Conservation (phyloP, 2,329 filamentous ascomycete species). For the Teratosphaeriaceae sp. region DNA sequence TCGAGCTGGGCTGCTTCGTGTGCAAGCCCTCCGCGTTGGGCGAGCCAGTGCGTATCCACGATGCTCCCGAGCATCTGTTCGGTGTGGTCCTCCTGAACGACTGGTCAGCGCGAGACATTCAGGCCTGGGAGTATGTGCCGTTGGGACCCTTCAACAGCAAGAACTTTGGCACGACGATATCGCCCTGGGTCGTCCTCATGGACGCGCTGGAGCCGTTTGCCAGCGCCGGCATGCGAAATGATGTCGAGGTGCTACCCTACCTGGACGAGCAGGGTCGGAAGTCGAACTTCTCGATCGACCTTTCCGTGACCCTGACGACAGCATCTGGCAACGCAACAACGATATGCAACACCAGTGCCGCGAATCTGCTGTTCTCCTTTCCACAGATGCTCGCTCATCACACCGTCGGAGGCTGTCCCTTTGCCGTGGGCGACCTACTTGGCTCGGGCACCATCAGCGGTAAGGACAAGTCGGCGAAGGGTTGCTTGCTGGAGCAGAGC, state of each 20-base stretch:
- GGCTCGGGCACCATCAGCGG: slow-evolving; percentile 77
- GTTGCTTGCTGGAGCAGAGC: slow-evolving; percentile 67
- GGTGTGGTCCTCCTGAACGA: slow-evolving; percentile 80
- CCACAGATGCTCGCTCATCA: slow-evolving; percentile 79
- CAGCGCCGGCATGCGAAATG: slow-evolving; percentile 48
- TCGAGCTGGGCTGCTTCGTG: slow-evolving; percentile 73
- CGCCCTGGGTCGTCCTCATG: slow-evolving; percentile 69
- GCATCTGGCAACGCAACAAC: slow-evolving; percentile 39
- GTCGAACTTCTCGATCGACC: slow-evolving; percentile 60
- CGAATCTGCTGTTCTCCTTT: slow-evolving; percentile 73
- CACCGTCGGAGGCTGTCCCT: slow-evolving; percentile 65
- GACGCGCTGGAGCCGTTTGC: slow-evolving; percentile 69
- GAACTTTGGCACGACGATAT: slow-evolving; percentile 74
- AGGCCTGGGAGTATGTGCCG: slow-evolving; percentile 78
- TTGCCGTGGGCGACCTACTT: slow-evolving; percentile 67
- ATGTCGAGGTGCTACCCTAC: slow-evolving; percentile 53
- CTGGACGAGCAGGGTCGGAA: slow-evolving; percentile 55
- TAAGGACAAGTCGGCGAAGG: slow-evolving; percentile 49
- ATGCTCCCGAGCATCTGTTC: slow-evolving; percentile 67
- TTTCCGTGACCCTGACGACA: slow-evolving; percentile 56
- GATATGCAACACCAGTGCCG: slow-evolving; percentile 55
- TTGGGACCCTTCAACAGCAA: slow-evolving; percentile 77
- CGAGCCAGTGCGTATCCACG: slow-evolving; percentile 52
- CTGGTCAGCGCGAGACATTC: slow-evolving; percentile 78
- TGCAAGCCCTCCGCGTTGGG: slow-evolving; percentile 60